Evolutionary conservation across 2,329 filamentous ascomycete species (phyloP), one percentile per base, ranked within the genome.

Genomic region (Penicillium freii): DNA sequence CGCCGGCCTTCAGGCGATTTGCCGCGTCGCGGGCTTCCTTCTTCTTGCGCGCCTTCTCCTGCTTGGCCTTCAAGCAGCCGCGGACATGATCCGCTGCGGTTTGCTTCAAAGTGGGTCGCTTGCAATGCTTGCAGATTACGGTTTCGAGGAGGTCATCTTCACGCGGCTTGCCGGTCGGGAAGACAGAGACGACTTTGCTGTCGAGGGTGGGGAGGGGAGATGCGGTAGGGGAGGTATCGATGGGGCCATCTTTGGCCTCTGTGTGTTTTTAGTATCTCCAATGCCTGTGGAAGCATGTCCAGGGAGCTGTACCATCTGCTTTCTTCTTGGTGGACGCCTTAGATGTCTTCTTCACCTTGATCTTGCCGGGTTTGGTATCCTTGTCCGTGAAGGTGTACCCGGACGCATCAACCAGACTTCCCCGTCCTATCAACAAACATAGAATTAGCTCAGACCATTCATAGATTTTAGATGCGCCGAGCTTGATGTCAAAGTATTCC

Each of bases 121-220:
- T 96, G 78, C 93, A 99, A 73, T 95, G 91, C 73, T 94, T 97
- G 82, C 93, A 99, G 64, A 89, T 83, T 50, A 94, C 87, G 10
- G 91, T 83, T 62, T 96, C 91, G 11, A 89, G 84, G 56, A 81
- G 82, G 69, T 96, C 92, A 66, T 92, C 92, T 68, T 92, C 87
- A 64, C 96, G 82, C 0, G 92, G 91, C 57, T 88, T 86, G 60
- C 91, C 91, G 46, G 88, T 92, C 4, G 86, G 82, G 73, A 97
- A 97, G 5, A 89, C 89, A 59, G 91, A 86, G 65, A 89, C 84
- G 15, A 90, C 86, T 60, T 81, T 84, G 59, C 92, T 87, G 67
- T 95, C 90, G 51, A 96, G 83, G 52, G 85, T 72, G 5, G 77
- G 77, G n/a, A 78, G 69, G 23, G 77, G 77, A 0, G 77, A 78